A percentile compares a stretch with the other conserved stretches of the same genome.
Evolutionary conservation across 2,329 filamentous ascomycete species (phyloP).

Genomic region (Aspergillus sp.): DNA sequence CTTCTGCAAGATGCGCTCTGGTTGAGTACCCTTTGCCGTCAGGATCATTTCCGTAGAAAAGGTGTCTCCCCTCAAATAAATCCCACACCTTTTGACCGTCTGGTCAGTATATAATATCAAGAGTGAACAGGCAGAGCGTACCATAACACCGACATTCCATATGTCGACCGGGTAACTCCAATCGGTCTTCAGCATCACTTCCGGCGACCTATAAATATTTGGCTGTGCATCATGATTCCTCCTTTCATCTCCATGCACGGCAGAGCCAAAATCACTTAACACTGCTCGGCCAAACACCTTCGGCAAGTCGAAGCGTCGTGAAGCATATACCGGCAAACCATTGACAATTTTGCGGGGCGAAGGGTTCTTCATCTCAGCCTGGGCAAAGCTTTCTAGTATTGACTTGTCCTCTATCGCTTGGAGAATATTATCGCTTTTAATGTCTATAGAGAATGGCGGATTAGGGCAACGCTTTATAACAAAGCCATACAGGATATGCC

Average conservation of each 20-base stretch:
- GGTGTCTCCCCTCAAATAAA: constrained; percentile 45
- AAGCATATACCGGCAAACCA: constrained; percentile 34
- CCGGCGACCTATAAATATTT: constrained; percentile 33
- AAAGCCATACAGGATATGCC: background rate
- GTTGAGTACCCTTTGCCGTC: constrained; percentile 37
- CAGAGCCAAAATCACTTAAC: constrained; percentile 41
- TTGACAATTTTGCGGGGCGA: constrained; percentile 38
- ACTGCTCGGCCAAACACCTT: constrained; percentile 33
- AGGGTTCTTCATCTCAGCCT: constrained; percentile 37
- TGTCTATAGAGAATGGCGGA: constrained; percentile 30
- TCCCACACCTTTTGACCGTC: constrained; percentile 45
- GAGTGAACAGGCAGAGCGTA: constrained; percentile 26
- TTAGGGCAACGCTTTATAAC: background rate
- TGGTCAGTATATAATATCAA: constrained; percentile 9
- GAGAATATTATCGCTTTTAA: constrained; percentile 47
- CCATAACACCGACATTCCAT: constrained; percentile 53
- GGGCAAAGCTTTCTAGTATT: constrained; percentile 37
- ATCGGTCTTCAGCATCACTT: constrained; percentile 48
- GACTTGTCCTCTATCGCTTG: constrained; percentile 36
- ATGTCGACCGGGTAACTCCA: constrained; percentile 53
- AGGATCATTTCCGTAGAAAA: constrained; percentile 45
- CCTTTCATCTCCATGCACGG: constrained; percentile 36
- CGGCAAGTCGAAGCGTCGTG: constrained; percentile 34
- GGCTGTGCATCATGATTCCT: constrained; percentile 47
- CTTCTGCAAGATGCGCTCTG: constrained; percentile 48